Conservation (phyloP, 495 filamentous ascomycete species). For the Penicillium arizonense region DNA sequence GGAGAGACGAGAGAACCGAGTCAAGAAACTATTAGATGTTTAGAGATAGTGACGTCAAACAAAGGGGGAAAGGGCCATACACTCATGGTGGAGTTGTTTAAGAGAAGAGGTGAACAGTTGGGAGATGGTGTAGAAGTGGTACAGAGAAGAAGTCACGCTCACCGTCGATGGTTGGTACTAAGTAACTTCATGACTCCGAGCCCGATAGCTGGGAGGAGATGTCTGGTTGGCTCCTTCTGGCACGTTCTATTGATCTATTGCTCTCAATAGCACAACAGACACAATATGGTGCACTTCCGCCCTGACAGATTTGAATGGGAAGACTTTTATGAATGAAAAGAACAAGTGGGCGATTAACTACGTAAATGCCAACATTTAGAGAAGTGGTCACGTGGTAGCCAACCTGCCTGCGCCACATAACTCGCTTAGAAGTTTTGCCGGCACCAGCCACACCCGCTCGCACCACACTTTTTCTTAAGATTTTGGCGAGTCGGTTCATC, state of each 20-base stretch:
- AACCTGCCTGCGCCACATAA: conserved; percentile 24
- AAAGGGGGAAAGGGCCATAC: conserved; percentile 28
- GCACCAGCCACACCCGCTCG: conserved; percentile 38
- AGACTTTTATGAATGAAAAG: neutral
- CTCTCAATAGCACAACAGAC: neutral
- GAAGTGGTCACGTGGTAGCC: conserved; percentile 27
- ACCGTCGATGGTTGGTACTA: conserved; percentile 47
- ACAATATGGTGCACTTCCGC: neutral
- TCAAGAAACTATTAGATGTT: conserved; percentile 52
- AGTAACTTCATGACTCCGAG: conserved; percentile 50
- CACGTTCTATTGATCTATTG: neutral
- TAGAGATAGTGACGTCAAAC: conserved; percentile 13
- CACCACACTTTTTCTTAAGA: conserved; percentile 45
- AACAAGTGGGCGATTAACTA: neutral
- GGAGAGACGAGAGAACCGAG: conserved; percentile 55
- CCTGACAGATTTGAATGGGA: neutral
- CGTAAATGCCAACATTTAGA: conserved; percentile 1
- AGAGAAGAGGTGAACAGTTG: neutral
- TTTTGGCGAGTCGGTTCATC: conserved; percentile 24
- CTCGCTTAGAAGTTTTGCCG: conserved; percentile 40
- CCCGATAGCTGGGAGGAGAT: conserved; percentile 23
- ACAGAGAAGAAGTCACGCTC: conserved; percentile 27
- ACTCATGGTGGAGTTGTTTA: conserved; percentile 40
- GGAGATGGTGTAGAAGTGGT: neutral
- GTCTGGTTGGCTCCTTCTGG: conserved; percentile 7